These are phyloP conservation scores for Daldinia concentrica DNA, from an alignment of 495 filamentous ascomycete genomes.

Conservation along the genomic window DNA sequence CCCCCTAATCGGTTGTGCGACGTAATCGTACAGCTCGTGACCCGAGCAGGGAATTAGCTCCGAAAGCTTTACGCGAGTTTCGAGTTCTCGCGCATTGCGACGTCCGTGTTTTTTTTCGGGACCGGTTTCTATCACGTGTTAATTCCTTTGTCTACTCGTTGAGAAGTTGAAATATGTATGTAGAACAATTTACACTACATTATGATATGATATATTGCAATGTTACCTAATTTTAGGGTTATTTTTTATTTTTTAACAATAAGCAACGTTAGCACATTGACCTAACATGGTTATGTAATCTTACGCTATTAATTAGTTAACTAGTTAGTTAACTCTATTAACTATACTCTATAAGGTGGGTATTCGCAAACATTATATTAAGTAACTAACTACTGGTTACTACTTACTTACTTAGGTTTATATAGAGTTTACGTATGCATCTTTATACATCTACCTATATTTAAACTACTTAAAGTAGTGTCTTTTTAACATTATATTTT, in stretches of 20 bases:
- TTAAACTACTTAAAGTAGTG: background rate
- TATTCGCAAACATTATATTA: background rate
- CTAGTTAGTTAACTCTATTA: no score
- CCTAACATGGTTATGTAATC: background rate
- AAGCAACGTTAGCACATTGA: background rate
- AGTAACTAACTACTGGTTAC: background rate
- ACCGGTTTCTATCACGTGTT: background rate
- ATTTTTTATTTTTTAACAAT: background rate
- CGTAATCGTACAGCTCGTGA: constrained; percentile 1
- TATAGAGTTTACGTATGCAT: no score
- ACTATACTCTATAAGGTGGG: constrained; percentile 3
- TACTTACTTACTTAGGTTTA: background rate
- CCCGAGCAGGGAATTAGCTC: background rate
- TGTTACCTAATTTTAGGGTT: background rate
- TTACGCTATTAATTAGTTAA: background rate
- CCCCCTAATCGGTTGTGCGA: background rate
- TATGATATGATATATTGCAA: no score
- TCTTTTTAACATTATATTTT: background rate
- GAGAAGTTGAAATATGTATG: background rate
- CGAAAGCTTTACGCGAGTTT: background rate
- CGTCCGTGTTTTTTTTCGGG: background rate
- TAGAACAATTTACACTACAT: no score
- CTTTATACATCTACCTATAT: background rate
- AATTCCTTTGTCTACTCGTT: background rate
- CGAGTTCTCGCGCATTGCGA: background rate